phyloP scores from a whole-genome alignment of 345 rosid genomes.

The Anacardium occidentale region DNA sequence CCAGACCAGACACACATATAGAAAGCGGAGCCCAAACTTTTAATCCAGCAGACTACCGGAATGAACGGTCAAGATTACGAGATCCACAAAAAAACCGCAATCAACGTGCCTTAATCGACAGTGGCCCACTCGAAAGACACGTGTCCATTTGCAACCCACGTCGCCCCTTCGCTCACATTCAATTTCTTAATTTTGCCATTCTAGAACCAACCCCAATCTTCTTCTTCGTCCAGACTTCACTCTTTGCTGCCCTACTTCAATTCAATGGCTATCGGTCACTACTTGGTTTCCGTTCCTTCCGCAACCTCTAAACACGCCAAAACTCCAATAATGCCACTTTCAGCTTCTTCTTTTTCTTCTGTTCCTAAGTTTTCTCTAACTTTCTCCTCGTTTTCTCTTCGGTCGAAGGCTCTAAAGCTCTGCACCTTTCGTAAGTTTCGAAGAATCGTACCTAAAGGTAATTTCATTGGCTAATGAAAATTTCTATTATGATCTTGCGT shows the following conservation, averaged over 20 bases:
- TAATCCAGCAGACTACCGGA: background rate
- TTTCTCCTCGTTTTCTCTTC: slow-evolving; percentile 26
- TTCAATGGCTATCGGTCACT: slow-evolving; percentile 65
- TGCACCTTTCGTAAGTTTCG: slow-evolving; percentile 29
- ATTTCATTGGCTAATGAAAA: background rate
- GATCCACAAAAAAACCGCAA: too few species aligned
- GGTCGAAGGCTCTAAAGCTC: slow-evolving; percentile 35
- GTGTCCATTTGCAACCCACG: background rate
- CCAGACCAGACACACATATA: too few species aligned
- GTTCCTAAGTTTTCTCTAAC: slow-evolving; percentile 22
- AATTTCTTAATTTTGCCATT: background rate
- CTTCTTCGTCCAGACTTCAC: background rate
- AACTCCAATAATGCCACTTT: slow-evolving; percentile 20
- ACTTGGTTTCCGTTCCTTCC: slow-evolving; percentile 47
- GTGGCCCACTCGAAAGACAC: slow-evolving; percentile 6
- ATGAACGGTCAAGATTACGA: slow-evolving; percentile 12
- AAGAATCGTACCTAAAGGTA: slow-evolving; percentile 41
- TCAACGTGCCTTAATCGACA: background rate
- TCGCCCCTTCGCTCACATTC: slow-evolving; percentile 17
- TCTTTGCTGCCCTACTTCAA: background rate
- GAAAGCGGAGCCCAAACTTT: background rate
- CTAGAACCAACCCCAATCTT: slow-evolving; percentile 14
- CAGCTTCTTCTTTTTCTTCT: slow-evolving; percentile 22
- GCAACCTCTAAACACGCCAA: slow-evolving; percentile 31
- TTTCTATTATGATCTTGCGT: background rate